A percentile compares a stretch with the other conserved stretches of the same genome.
Conservation (phyloP, 2,329 filamentous ascomycete genomes). For the Juglanconis oblonga region DNA sequence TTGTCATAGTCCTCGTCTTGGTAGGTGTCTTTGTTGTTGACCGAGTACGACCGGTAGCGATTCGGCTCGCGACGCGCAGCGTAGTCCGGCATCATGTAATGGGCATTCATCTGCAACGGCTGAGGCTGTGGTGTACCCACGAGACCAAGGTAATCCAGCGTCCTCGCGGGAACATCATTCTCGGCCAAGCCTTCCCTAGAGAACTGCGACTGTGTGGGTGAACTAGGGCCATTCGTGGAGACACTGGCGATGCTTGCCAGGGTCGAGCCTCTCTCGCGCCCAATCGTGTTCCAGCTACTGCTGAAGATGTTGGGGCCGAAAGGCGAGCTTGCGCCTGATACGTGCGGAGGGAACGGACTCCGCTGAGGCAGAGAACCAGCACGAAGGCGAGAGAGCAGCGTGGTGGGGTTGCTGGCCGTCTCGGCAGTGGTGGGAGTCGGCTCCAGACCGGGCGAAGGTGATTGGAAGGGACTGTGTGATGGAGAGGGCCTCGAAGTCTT, state of each 20-base stretch:
- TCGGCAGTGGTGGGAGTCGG: conserved; percentile 32
- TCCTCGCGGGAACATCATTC: conserved; percentile 83
- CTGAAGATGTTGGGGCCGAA: conserved; percentile 92
- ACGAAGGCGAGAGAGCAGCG: conserved; percentile 78
- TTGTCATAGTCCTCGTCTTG: conserved; percentile 83
- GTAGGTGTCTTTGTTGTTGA: conserved; percentile 98
- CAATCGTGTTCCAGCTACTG: conserved; percentile 75
- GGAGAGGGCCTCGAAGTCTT: conserved; percentile 84
- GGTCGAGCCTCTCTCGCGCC: conserved; percentile 81
- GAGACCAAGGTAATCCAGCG: conserved; percentile 90
- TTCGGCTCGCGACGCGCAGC: conserved; percentile 74
- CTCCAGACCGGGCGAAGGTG: conserved; percentile 55
- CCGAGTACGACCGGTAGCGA: conserved; percentile 93
- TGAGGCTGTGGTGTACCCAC: conserved; percentile 87
- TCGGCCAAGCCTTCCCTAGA: conserved; percentile 82
- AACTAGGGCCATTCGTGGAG: conserved; percentile 84
- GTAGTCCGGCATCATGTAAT: conserved; percentile 64
- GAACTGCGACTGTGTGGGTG: conserved; percentile 81
- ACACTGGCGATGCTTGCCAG: conserved; percentile 80
- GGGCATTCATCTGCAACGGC: conserved; percentile 70
- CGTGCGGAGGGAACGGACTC: conserved; percentile 60
- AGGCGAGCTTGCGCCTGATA: conserved; percentile 57
- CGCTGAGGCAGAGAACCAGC: conserved; percentile 94
- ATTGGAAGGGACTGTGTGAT: conserved; percentile 82
- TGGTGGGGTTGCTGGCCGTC: conserved; percentile 57